These are phyloP conservation scores for Paulownia fortunei DNA, from an alignment of 257 asterid genomes.

Conservation along the genomic window DNA sequence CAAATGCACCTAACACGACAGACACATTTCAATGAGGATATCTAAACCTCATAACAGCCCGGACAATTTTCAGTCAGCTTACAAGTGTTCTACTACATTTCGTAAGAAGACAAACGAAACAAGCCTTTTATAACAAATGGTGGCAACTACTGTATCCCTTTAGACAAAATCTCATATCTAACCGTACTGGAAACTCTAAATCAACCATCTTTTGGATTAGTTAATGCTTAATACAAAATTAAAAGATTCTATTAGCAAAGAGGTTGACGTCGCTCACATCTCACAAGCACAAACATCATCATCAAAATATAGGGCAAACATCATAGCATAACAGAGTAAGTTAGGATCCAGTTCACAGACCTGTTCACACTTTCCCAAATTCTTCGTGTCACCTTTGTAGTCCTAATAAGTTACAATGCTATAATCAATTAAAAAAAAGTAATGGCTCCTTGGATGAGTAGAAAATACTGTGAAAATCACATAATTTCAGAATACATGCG, in stretches of 20 bases:
- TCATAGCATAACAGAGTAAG: conserved; percentile 13
- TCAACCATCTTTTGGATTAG: background rate
- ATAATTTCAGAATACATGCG: conserved; percentile 22
- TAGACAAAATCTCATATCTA: background rate
- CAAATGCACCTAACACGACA: too few species aligned
- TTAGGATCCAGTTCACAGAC: conserved; percentile 47
- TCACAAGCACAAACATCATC: conserved; percentile 22
- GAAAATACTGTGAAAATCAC: conserved; percentile 14
- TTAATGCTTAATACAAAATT: background rate
- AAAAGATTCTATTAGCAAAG: background rate
- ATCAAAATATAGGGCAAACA: conserved; percentile 23
- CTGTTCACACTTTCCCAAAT: conserved; percentile 98
- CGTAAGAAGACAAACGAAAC: background rate
- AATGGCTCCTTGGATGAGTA: conserved; percentile 17
- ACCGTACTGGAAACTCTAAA: background rate
- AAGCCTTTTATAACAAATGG: background rate
- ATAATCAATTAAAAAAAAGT: conserved; percentile 30
- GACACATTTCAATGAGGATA: background rate
- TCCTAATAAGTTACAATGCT: conserved; percentile 51
- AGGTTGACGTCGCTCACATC: conserved; percentile 2
- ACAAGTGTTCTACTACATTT: background rate
- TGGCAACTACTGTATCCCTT: conserved; percentile 15
- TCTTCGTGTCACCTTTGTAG: conserved; percentile 87
- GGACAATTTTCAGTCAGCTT: background rate
- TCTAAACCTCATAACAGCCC: background rate